phyloP scores from a whole-genome alignment of 306 rosid genomes.

The Clitoria ternatea region DNA sequence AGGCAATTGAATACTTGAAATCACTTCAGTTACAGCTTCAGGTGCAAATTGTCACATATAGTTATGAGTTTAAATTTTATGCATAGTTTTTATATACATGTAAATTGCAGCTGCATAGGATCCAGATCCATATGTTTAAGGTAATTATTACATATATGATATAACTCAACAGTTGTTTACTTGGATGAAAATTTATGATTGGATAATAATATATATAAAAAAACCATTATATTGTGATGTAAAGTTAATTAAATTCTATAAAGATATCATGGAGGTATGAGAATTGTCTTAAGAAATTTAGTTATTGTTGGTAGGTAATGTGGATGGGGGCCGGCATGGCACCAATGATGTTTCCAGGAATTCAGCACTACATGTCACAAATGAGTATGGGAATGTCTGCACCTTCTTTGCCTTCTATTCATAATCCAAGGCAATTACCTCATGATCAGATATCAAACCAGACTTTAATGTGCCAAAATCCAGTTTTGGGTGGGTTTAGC shows the following conservation, averaged over 20 bases:
- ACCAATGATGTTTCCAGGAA: constrained; percentile 76
- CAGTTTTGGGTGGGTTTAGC: constrained; percentile 44
- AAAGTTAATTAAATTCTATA: too few species aligned
- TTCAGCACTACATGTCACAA: constrained; percentile 60
- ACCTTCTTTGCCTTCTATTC: constrained; percentile 49
- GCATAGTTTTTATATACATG: too few species aligned
- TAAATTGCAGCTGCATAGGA: too few species aligned
- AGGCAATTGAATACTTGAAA: constrained; percentile 85
- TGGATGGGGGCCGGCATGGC: constrained; percentile 88
- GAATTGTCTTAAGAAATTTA: constrained; percentile 4
- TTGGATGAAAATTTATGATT: too few species aligned
- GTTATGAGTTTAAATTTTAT: too few species aligned
- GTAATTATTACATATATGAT: too few species aligned
- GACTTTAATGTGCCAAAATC: constrained; percentile 48
- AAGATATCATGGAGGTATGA: too few species aligned
- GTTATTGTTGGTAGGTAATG: constrained; percentile 53
- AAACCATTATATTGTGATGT: too few species aligned
- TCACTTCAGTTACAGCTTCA: constrained; percentile 89
- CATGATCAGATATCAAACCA: constrained; percentile 53
- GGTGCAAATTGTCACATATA: constrained; percentile 36
- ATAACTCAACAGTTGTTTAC: too few species aligned
- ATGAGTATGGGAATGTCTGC: constrained; percentile 59
- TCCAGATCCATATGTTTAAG: too few species aligned
- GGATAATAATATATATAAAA: too few species aligned
- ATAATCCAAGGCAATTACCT: constrained; percentile 47